Percentiles rank a stretch among this genome's conserved stretches.
These are phyloP conservation scores for Paramarasmius palmivorus DNA, from an alignment of 1,284 basidiomycete genomes.

Conservation along the genomic window DNA sequence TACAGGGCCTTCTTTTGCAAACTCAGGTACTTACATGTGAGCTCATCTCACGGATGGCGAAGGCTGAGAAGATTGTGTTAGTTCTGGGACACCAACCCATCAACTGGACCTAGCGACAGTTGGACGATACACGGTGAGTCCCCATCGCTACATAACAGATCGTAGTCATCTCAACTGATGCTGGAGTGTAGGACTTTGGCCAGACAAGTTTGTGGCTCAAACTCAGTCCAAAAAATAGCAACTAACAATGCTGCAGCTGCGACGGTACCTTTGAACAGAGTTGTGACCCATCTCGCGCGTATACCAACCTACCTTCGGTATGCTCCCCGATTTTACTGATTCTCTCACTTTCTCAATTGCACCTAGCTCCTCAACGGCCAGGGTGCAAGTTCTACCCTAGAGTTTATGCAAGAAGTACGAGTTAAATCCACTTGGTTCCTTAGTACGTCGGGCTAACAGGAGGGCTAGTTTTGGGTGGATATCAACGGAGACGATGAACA, in stretches of 20 bases:
- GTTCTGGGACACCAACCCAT: conserved; percentile 67
- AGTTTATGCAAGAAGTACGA: conserved; percentile 63
- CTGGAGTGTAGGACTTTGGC: conserved; percentile 63
- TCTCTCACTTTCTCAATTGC: conserved; percentile 3
- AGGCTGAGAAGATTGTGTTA: conserved; percentile 21
- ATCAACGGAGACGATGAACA: conserved; percentile 59
- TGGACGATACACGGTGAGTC: conserved; percentile 76
- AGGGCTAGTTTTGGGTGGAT: conserved; percentile 60
- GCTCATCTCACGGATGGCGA: not conserved
- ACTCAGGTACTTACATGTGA: conserved; percentile 49
- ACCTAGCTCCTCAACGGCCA: conserved; percentile 56
- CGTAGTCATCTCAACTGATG: conserved; percentile 6
- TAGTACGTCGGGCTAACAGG: not conserved
- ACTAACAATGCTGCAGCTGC: conserved; percentile 46
- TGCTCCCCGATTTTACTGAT: conserved; percentile 17
- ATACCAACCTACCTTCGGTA: conserved; percentile 58
- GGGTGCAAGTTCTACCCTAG: conserved; percentile 61
- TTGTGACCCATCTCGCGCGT: conserved; percentile 67
- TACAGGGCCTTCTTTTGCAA: conserved; percentile 61
- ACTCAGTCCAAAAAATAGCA: not conserved
- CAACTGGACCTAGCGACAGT: conserved; percentile 62
- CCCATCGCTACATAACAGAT: not conserved
- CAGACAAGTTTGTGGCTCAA: conserved; percentile 53
- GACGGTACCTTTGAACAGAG: conserved; percentile 62
- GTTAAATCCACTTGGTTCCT: not conserved